A percentile compares a stretch with the other conserved stretches of the same genome.
Evolutionary conservation across 208 protist species (phyloP).

Genomic region (Crithidia expoeki): DNA sequence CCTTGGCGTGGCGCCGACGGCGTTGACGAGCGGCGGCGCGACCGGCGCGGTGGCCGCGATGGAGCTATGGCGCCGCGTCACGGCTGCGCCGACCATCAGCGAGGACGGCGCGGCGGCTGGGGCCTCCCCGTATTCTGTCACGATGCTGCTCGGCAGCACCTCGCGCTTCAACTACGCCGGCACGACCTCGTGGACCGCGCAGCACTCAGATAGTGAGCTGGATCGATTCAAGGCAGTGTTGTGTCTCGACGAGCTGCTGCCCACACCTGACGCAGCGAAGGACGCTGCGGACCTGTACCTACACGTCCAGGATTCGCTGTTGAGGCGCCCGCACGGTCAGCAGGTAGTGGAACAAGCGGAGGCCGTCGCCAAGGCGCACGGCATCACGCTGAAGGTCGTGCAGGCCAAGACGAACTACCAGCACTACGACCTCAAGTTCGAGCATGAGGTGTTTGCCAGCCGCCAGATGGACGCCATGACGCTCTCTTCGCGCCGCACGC

Average conservation of each 20-base stretch:
- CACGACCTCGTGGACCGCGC: constrained; percentile 57
- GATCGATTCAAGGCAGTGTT: constrained; percentile 60
- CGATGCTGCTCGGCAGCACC: constrained; percentile 68
- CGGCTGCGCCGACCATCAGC: constrained; percentile 22
- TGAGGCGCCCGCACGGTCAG: constrained; percentile 52
- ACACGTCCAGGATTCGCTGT: constrained; percentile 75
- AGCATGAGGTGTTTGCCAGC: constrained; percentile 86
- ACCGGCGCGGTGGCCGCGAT: constrained; percentile 66
- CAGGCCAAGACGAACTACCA: constrained; percentile 79
- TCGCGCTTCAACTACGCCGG: constrained; percentile 78
- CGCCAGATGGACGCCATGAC: constrained; percentile 73
- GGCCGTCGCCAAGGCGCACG: constrained; percentile 36
- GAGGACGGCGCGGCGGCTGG: constrained; percentile 15
- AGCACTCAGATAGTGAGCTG: constrained; percentile 50
- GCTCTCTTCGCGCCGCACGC: constrained; percentile 61
- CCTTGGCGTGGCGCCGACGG: constrained; percentile 66
- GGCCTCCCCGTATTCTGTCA: constrained; percentile 42
- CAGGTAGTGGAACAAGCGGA: constrained; percentile 55
- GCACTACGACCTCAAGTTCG: constrained; percentile 82
- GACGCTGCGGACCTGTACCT: constrained; percentile 57
- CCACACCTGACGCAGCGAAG: constrained; percentile 13
- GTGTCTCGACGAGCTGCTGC: constrained; percentile 79
- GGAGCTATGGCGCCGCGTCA: constrained; percentile 76
- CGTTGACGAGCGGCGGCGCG: constrained; percentile 47
- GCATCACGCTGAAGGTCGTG: constrained; percentile 58